A percentile compares a stretch with the other conserved stretches of the same genome.
Conservation (phyloP, 352 stramenopile species). For the Phytophthora gonapodyides region DNA sequence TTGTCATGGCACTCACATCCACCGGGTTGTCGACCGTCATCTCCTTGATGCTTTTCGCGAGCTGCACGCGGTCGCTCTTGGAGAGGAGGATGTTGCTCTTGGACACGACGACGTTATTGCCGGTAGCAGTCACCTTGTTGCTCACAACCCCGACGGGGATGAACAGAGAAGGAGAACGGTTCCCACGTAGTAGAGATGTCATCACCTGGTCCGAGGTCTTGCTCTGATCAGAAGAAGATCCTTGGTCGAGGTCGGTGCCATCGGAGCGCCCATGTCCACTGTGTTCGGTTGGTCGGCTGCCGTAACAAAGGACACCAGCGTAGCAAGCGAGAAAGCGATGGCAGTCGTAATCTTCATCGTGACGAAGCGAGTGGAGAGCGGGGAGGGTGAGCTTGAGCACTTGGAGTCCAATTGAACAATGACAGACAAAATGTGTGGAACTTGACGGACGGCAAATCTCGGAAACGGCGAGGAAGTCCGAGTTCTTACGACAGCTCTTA, state of each 20-base stretch:
- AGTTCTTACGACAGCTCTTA: no score
- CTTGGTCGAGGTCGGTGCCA: conserved; percentile 6
- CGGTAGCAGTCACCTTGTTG: conserved; percentile 18
- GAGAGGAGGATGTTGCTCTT: conserved; percentile 25
- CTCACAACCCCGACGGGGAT: background rate
- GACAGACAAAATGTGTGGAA: no score
- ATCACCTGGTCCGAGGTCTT: no score
- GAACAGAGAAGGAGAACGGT: background rate
- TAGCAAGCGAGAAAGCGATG: conserved; percentile 1
- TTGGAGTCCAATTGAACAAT: conserved; percentile 31
- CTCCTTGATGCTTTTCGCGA: conserved; percentile 21
- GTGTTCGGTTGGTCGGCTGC: conserved; percentile 9
- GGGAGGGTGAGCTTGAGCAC: conserved; percentile 14
- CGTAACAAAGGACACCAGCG: conserved; percentile 16
- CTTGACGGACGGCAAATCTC: background rate
- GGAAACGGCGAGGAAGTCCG: no score
- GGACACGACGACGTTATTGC: conserved; percentile 23
- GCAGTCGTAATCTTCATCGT: conserved; percentile 16
- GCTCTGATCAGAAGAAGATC: no score
- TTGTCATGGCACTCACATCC: conserved; percentile 1
- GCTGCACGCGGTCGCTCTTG: conserved; percentile 19
- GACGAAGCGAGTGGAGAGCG: conserved; percentile 6
- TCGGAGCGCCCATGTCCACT: conserved; percentile 1
- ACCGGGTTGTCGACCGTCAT: conserved; percentile 16
- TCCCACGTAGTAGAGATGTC: background rate